Evolutionary conservation across 768 basidiomycete genomes (phyloP), one percentile per base, ranked within the genome.

Genomic region (Leccinellum albellum): DNA sequence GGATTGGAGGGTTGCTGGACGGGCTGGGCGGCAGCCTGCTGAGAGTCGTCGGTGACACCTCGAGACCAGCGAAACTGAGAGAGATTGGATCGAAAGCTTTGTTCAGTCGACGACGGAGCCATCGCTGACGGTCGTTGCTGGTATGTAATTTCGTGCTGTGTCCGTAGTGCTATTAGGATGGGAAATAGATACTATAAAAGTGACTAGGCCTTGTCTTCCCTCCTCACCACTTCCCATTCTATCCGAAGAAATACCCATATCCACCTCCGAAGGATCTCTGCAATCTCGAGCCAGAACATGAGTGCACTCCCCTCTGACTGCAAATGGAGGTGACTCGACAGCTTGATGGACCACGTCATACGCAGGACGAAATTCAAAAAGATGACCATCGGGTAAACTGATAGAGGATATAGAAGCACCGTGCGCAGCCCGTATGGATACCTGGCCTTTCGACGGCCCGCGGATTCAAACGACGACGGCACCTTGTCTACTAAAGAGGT

Each of bases 241-340:
- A 98, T 84, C 35, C 97, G 84, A 60, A 98, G 73, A 73, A 97
- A 98, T 26, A 97, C 94, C 97, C 97, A 99, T 77, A 98, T 82
- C 97, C 97, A 99, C 64, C 97, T 75, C 61, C 97, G 79, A 33
- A 93, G 68, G 29, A 99, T 74, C 74, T 98, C 97, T 31, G 94
- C 85, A 44, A 90, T 79, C 73, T 99, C 94, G 52, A 98, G 82
- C 79, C 88, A 83, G 74, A 98, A 97, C 42, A 96, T 91, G 20
- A 88, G 80, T 17, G 82, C 75, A 64, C 88, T 90, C 35, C 94
- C 87, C 64, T 95, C 91, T n/a, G 79, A 73, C 54, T 79, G 76
- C 13, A 85, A 80, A 73, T 95, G 88, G 50, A 97, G 79, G 72
- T 98, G 93, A 51, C 83, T 86, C 12, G 89, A 91, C 26, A 98